Base-by-base conservation (phyloP, 2,329 filamentous ascomycete species). In the Colletotrichum euphorbiae region DNA sequence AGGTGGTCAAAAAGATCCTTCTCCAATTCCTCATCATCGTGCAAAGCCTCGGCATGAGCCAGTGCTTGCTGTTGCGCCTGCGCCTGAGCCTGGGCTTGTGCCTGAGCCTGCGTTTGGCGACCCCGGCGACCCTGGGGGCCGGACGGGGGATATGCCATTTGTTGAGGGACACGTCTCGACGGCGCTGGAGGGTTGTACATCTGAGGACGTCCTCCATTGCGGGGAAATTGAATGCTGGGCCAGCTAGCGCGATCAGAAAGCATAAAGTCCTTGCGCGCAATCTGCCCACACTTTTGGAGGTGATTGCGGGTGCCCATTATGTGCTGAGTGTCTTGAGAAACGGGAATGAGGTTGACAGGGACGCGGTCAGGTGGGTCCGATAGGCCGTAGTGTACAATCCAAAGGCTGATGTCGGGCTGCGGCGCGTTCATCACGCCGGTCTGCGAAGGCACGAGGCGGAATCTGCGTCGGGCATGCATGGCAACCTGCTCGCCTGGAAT, bases 241-340 rank as follows among this genome's bases (percentile, higher is more conserved):
- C 95, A 98, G 80, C 93, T 97, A 71, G 89, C 87, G 45, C 93
- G 89, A 79, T 98, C 96, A 56, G 92, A 90, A 19, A 98, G 85
- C 90, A 98, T 97, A 76, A 98, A 98, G 74, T 98, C 94, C 76
- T 97, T 97, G 73, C 93, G 91, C 65, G 91, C 87, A 50, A 97
- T 90, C 74, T 94, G 92, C 6, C 94, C 95, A 71, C 93, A 91
- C 62, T 84, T 86, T 79, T 91, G 90, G 80, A 83, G 92, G 78
- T 83, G 91, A 78, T 80, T 84, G 74, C 89, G 84, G 62, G 89
- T 87, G 66, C 86, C 84, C 77, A 93, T 83, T 15, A 86, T 84
- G 54, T 82, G 78, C 69, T 90, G 89, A 48, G 87, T 83, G 31
- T 89, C 88, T 54, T 87, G 84, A 46, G 89, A 84, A 64, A 90